These are phyloP conservation scores for Candida gigantensis DNA, from an alignment of 1,139 yeast genomes.

Conservation along the genomic window DNA sequence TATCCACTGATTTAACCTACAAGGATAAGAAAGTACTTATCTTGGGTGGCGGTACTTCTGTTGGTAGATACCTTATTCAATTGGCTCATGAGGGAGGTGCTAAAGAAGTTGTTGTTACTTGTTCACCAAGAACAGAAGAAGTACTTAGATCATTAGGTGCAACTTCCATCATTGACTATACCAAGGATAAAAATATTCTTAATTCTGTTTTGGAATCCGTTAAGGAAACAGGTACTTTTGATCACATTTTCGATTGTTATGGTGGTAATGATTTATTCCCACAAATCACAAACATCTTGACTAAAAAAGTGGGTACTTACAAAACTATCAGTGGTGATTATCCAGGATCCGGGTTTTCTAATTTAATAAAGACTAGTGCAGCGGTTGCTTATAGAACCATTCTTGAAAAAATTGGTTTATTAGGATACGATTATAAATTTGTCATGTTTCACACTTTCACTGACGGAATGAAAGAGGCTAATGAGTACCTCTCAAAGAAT, in stretches of 20 bases:
- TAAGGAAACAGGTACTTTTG: slow-evolving; percentile 25
- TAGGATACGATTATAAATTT: slow-evolving; percentile 16
- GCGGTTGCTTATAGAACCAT: slow-evolving; percentile 6
- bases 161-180: slow-evolving; percentile 53
- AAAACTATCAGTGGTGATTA: slow-evolving; percentile 49
- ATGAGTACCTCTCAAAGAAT: slow-evolving; percentile 37
- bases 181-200: slow-evolving; percentile 22
- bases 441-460: slow-evolving; percentile 6
- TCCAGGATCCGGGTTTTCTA: slow-evolving; percentile 9
- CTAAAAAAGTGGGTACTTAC: slow-evolving; percentile 39
- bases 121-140: slow-evolving; percentile 34
- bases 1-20: slow-evolving; percentile 27
- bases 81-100: slow-evolving; percentile 52
- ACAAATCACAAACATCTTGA: slow-evolving; percentile 29
- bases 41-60: slow-evolving; percentile 76
- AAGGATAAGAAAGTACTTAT: slow-evolving; percentile 44
- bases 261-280: slow-evolving; percentile 30
- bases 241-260: slow-evolving; percentile 32
- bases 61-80: slow-evolving; percentile 63
- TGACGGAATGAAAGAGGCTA: slow-evolving; percentile 9
- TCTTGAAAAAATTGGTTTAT: slow-evolving; percentile 14
- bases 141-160: slow-evolving; percentile 53
- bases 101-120: slow-evolving; percentile 45
- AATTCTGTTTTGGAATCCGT: slow-evolving; percentile 27
- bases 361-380: slow-evolving; percentile 20